Base-by-base conservation (phyloP, 2,329 filamentous ascomycete species). In the Rhinocladiella mackenziei region DNA sequence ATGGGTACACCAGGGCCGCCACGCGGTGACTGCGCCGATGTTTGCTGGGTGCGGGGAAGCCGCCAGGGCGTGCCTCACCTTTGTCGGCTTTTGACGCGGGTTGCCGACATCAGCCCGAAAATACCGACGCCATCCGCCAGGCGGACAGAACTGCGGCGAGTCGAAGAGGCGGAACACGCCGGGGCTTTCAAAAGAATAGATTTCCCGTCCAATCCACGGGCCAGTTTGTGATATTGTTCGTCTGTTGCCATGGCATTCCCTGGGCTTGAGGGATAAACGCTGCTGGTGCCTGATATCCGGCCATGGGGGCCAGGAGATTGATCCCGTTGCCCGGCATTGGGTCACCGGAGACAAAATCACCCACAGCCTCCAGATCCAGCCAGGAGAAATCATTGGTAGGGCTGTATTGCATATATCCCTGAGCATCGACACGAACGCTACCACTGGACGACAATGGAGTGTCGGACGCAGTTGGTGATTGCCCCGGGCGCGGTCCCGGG, bases 291-390 rank as follows among this genome's bases (percentile, higher is more conserved):
- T 54, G 43, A 38, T 44, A 56, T 4, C 35, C 45, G 35, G 25
- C 39, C 54, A 55, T 50, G 13, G 50, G 50, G 2, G 39, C 45
- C 10, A 56, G 38, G 9, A 52, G 38, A 23, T 48, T 45, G 17
- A 46, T 30, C 8, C 45, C 45, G 22, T 41, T 51, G 17, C 40
- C 43, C 3, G 46, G 26, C 20, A 58, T 42, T 35, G 64, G 66
- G 38, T 72, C 69, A 3, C 68, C 67, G 3, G 67, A 70, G 14
- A 73, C 74, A 55, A 76, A 79, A 50, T 80, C 76, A 0, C 76
- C 76, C 2, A 81, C 71, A 1, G 77, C 77, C 45, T 76, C 74
- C 4, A 81, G 62, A 55, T 81, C 76, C 1, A 78, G 66, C 78
- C 78, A 81, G 0, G 76, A 80, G 60, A 81, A 81, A 31, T 77